Percentiles rank a stretch among this genome's conserved stretches.
Conservation (phyloP, 2,329 filamentous ascomycete genomes). For the Pseudogymnoascus sp. region DNA sequence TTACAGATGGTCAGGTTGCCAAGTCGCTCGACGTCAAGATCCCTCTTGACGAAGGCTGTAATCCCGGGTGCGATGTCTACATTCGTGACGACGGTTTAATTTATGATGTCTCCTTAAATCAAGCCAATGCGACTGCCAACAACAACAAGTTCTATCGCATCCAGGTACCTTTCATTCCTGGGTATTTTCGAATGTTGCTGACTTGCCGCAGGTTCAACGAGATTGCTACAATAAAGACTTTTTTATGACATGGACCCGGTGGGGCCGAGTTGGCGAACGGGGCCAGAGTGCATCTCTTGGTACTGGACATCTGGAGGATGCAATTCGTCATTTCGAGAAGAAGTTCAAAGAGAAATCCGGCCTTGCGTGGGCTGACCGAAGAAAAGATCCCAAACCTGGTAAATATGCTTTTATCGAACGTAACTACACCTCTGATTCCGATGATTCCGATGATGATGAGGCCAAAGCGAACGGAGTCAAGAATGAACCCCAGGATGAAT, state of each 20-base stretch:
- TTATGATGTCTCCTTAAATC: constrained; percentile 71
- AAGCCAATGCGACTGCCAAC: constrained; percentile 62
- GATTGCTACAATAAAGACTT: constrained; percentile 31
- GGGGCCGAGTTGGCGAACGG: constrained; percentile 64
- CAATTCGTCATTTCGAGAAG: constrained; percentile 45
- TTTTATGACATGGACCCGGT: constrained; percentile 64
- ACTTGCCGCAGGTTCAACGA: background rate
- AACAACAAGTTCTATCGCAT: constrained; percentile 79
- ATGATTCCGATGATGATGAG: constrained; percentile 37
- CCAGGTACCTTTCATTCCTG: constrained; percentile 41
- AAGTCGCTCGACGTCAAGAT: constrained; percentile 39
- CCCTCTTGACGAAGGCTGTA: constrained; percentile 42
- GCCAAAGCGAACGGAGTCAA: constrained; percentile 19
- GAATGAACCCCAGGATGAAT: constrained; percentile 23
- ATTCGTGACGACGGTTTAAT: constrained; percentile 58
- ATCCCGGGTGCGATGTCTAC: constrained; percentile 44
- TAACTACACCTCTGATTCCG: constrained; percentile 62
- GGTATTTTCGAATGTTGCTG: background rate
- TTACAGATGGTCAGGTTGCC: constrained; percentile 38
- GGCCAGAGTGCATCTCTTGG: constrained; percentile 42
- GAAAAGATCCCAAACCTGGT: constrained; percentile 47
- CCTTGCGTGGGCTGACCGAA: constrained; percentile 44
- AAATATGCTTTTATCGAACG: constrained; percentile 77
- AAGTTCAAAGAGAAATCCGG: constrained; percentile 58
- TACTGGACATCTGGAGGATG: constrained; percentile 34